These are phyloP conservation scores for Ceratobasidium sp. DNA, from an alignment of 1,284 basidiomycete genomes.

Conservation along the genomic window DNA sequence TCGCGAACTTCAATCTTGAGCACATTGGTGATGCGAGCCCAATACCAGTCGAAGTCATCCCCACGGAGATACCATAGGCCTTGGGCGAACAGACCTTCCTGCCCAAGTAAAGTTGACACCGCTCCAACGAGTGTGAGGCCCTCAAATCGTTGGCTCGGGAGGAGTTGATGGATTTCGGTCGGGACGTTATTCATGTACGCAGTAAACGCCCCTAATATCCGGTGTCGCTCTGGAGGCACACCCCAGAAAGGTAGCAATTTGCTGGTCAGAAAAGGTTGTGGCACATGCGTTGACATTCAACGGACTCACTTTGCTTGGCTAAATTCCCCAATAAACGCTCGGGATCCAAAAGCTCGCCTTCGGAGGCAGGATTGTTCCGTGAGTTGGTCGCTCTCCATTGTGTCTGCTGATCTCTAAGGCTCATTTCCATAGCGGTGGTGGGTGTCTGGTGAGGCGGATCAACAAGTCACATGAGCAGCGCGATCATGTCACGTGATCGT, in stretches of 20 bases:
- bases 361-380: constrained; percentile 8
- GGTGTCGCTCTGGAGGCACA: neutral
- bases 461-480: neutral
- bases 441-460: no score
- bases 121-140: neutral
- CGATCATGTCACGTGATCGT: no score
- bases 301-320: neutral
- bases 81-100: constrained; percentile 5
- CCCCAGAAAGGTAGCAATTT: neutral
- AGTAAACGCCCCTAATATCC: constrained; percentile 3
- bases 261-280: neutral
- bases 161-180: neutral
- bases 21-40: constrained; percentile 6
- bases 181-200: neutral
- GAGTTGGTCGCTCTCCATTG: neutral
- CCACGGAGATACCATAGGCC: constrained; percentile 9
- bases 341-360: neutral
- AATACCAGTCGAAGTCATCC: constrained; percentile 24
- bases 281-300: no score
- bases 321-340: neutral
- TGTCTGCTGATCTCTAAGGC: neutral
- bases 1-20: neutral
- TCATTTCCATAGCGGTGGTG: neutral
- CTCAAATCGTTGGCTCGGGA: neutral
- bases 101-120: neutral